These are phyloP conservation scores for Gymnopilus dilepis DNA, from an alignment of 768 basidiomycete genomes.

Conservation along the genomic window DNA sequence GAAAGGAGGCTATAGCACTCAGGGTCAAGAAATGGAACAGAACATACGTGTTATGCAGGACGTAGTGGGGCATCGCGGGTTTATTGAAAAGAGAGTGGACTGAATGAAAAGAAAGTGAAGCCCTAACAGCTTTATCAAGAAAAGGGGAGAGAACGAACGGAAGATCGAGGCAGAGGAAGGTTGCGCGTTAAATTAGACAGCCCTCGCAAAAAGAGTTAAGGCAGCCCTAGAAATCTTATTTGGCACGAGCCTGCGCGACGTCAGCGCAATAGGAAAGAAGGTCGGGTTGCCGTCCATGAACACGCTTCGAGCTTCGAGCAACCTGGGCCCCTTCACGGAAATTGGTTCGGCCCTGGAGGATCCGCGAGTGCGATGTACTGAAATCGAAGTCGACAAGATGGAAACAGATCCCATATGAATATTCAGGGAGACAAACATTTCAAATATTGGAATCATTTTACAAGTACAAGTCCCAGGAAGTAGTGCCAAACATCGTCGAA, in stretches of 20 bases:
- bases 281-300: neutral
- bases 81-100: neutral
- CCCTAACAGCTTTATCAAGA: conserved; percentile 8
- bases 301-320: conserved; percentile 6
- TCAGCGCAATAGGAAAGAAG: conserved; percentile 11
- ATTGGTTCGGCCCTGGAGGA: conserved; percentile 14
- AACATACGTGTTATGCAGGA: conserved; percentile 23
- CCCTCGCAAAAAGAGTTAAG: neutral
- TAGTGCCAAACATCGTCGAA: no score
- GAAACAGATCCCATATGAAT: neutral
- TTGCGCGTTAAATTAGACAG: conserved; percentile 9
- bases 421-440: no score
- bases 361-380: conserved; percentile 18
- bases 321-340: conserved; percentile 1
- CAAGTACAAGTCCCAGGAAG: no score
- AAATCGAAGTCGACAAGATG: conserved; percentile 13
- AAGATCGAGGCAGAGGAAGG: neutral
- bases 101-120: neutral
- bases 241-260: conserved; percentile 4
- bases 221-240: conserved; percentile 1
- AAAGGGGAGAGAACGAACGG: neutral
- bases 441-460: no score
- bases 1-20: neutral
- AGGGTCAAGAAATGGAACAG: neutral
- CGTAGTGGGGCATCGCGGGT: conserved; percentile 8